These are phyloP conservation scores for Periconia digitata DNA, from an alignment of 2,329 filamentous ascomycete species.

Conservation along the genomic window DNA sequence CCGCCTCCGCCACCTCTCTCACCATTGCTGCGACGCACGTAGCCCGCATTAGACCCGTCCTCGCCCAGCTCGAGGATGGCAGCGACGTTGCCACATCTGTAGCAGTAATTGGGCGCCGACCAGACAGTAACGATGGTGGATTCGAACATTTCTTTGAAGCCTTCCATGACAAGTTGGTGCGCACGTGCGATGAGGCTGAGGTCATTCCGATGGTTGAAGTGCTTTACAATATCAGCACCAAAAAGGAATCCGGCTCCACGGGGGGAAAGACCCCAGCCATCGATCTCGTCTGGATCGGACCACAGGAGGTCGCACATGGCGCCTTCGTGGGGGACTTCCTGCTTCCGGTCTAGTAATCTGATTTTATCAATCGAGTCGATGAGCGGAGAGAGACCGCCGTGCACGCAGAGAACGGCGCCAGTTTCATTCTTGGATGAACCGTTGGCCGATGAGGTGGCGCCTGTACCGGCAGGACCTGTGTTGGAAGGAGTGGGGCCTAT, in stretches of 20 bases:
- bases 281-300: slow-evolving; percentile 97
- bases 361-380: slow-evolving; percentile 97
- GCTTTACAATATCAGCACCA: slow-evolving; percentile 90
- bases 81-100: slow-evolving; percentile 65
- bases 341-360: slow-evolving; percentile 85
- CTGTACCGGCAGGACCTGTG: slow-evolving; percentile 76
- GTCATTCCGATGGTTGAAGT: slow-evolving; percentile 92
- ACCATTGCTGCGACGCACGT: slow-evolving; percentile 62
- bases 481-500: slow-evolving; percentile 49
- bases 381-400: slow-evolving; percentile 87
- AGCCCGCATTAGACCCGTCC: slow-evolving; percentile 63
- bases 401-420: slow-evolving; percentile 84
- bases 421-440: slow-evolving; percentile 56
- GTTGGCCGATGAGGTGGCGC: slow-evolving; percentile 70
- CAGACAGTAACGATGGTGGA: slow-evolving; percentile 97
- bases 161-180: slow-evolving; percentile 98
- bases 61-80: slow-evolving; percentile 92
- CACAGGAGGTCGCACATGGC: slow-evolving; percentile 98
- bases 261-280: slow-evolving; percentile 93
- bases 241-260: slow-evolving; percentile 95
- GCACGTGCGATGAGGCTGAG: slow-evolving; percentile 89
- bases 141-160: slow-evolving; percentile 96
- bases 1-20: slow-evolving; percentile 56
- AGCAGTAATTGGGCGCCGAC: slow-evolving; percentile 73
- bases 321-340: slow-evolving; percentile 97